Percentiles rank a stretch among this genome's conserved stretches.
Conservation (phyloP, 1,284 basidiomycete genomes). For the Malassezia japonica region DNA sequence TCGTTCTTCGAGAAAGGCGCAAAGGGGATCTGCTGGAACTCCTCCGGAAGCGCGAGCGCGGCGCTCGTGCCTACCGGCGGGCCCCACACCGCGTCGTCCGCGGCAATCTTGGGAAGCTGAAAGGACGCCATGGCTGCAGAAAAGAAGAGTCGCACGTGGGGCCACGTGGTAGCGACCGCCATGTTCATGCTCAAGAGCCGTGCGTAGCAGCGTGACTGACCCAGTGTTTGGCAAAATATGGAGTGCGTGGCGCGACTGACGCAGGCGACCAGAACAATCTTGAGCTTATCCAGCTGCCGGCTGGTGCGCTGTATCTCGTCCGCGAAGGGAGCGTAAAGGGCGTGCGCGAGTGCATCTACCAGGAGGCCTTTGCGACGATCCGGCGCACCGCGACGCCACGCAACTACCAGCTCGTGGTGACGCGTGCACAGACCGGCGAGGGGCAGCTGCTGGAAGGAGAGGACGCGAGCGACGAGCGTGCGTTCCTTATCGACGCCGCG, state of each 20-base stretch:
- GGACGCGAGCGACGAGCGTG: slow-evolving; percentile 77
- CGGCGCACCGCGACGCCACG: slow-evolving; percentile 70
- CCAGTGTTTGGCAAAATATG: slow-evolving; percentile 88
- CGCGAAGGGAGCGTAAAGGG: slow-evolving; percentile 81
- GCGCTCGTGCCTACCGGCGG: slow-evolving; percentile 30
- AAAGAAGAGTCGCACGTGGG: slow-evolving; percentile 9
- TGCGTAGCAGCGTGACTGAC: slow-evolving; percentile 51
- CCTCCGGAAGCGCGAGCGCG: slow-evolving; percentile 25
- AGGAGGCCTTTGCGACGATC: slow-evolving; percentile 88
- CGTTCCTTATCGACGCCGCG: slow-evolving; percentile 79
- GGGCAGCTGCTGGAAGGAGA: slow-evolving; percentile 58
- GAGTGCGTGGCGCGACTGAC: slow-evolving; percentile 54
- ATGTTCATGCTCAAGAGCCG: slow-evolving; percentile 74
- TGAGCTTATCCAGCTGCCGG: slow-evolving; percentile 76
- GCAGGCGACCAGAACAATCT: slow-evolving; percentile 33
- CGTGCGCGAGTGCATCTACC: slow-evolving; percentile 94
- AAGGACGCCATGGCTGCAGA: slow-evolving; percentile 35
- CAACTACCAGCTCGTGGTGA: slow-evolving; percentile 89
- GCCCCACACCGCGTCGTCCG: slow-evolving; percentile 37
- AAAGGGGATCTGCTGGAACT: slow-evolving; percentile 54
- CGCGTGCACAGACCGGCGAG: slow-evolving; percentile 64
- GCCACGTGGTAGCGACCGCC: slow-evolving; percentile 25
- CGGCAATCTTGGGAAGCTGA: slow-evolving; percentile 29
- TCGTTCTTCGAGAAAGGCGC: slow-evolving; percentile 96
- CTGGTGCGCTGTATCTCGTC: slow-evolving; percentile 82